Conservation (phyloP, 805 yeast genomes). For the Ogataea ganodermae region DNA sequence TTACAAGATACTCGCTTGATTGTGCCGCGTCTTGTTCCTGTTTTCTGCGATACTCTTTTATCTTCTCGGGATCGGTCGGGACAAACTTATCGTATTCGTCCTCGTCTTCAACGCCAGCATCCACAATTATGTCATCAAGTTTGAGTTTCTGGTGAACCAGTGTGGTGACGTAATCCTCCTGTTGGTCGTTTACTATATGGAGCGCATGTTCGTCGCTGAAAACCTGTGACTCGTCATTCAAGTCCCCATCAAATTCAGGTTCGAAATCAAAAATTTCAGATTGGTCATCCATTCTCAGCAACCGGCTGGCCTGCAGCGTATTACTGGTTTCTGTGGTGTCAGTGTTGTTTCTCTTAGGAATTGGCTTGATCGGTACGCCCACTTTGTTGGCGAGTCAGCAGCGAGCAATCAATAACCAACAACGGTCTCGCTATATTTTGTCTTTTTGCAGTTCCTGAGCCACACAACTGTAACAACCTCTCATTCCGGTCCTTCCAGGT, state of each 20-base stretch:
- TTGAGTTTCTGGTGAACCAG: constrained; percentile 9
- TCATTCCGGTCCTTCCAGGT: constrained; percentile 5
- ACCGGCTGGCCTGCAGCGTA: constrained; percentile 2
- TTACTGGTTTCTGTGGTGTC: background rate
- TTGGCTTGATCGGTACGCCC: constrained; percentile 2
- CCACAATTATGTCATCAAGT: background rate
- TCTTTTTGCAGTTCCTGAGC: background rate
- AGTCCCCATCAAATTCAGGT: constrained; percentile 20
- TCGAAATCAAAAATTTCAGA: constrained; percentile 29
- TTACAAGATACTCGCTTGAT: constrained; percentile 3
- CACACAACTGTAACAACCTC: constrained; percentile 1
- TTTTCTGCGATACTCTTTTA: constrained; percentile 21
- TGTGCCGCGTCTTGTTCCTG: constrained; percentile 5
- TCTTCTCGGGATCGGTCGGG: constrained; percentile 27
- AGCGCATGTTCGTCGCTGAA: constrained; percentile 23
- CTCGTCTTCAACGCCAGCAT: constrained; percentile 26
- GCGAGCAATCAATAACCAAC: constrained; percentile 3
- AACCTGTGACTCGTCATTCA: constrained; percentile 18
- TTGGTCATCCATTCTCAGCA: constrained; percentile 21
- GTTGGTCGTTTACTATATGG: constrained; percentile 14
- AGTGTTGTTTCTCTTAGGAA: background rate
- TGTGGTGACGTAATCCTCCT: constrained; percentile 13
- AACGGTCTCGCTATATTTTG: constrained; percentile 6
- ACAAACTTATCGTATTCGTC: constrained; percentile 34
- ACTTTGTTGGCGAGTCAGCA: background rate